Base-by-base conservation (phyloP, 108 stramenopile species). In the Skeletonema costatum region DNA sequence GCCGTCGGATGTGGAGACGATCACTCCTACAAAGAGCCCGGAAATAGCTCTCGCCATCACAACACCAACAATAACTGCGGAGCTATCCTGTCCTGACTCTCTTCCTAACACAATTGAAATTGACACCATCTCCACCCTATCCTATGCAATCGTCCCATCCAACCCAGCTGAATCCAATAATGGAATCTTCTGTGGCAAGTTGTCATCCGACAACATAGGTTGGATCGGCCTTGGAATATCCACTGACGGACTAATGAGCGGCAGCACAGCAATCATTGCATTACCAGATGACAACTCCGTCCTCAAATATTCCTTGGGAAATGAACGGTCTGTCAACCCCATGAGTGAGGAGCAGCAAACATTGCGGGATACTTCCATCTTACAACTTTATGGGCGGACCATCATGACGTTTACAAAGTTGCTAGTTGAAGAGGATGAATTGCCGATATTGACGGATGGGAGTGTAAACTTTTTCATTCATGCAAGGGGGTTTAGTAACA, bases 361-460 rank as follows among this genome's bases (percentile, higher is more conserved):
- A 8, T 67, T 92, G 66, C 79, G 76, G 6, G 77, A 85, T 41
- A 66, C 86, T 2, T 65, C 63, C n/a, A 71, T 88, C 50, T 13
- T n/a, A 21, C 87, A 87, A 73, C 63, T 75, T 3, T 56, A 64
- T 21, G 73, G 70, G 7, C 56, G 56, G 48, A 92, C 89, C 9
- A 72, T 46, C 0, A 65, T 92, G 86, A 63, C 32, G 19, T 92
- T 88, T 68, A 86, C 89, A 25, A 90, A 90, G 78, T 51, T 84
- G 33, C 33, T 90, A 64, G 78, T 66, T 5, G 88, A 92, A 71
- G 76, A 53, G 2, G 86, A 72, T 10, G 86, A 88, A 60, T 41
- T 79, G 14, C 73, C 86, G 2, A 88, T 92, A 60, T 36, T 50
- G 29, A 51, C 50, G 17, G 66, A 68, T 21, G 68, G 10, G 2